phyloP scores from a whole-genome alignment of 1,139 yeast species.

The Lizanozyma gosingica region DNA sequence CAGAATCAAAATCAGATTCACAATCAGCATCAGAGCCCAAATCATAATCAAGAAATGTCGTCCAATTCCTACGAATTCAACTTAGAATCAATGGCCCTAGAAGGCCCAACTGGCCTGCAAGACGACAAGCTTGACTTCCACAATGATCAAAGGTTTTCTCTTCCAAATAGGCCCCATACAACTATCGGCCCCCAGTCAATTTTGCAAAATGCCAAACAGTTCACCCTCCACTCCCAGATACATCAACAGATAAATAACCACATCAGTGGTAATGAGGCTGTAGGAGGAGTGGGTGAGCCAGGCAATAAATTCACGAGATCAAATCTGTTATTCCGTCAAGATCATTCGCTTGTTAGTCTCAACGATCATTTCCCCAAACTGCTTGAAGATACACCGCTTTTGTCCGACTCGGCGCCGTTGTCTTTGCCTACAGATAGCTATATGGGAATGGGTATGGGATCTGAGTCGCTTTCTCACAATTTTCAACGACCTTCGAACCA shows the following conservation, averaged over 20 bases:
- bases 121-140: neutral
- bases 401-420: neutral
- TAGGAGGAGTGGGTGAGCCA: too few species aligned
- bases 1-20: neutral
- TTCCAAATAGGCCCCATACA: neutral
- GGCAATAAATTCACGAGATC: neutral
- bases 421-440: neutral
- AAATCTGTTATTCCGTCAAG: neutral
- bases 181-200: neutral
- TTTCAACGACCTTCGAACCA: neutral
- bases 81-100: neutral
- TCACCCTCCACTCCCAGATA: neutral
- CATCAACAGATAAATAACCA: neutral
- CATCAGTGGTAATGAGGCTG: neutral
- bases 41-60: neutral
- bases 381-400: neutral
- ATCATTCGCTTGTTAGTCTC: neutral
- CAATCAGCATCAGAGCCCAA: neutral
- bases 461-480: too few species aligned
- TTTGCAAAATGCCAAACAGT: neutral
- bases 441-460: neutral
- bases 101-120: neutral
- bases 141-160: neutral
- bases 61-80: neutral
- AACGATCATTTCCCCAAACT: neutral